Base-by-base conservation (phyloP, 2,329 filamentous ascomycete species). In the Verticillium albo-atrum region DNA sequence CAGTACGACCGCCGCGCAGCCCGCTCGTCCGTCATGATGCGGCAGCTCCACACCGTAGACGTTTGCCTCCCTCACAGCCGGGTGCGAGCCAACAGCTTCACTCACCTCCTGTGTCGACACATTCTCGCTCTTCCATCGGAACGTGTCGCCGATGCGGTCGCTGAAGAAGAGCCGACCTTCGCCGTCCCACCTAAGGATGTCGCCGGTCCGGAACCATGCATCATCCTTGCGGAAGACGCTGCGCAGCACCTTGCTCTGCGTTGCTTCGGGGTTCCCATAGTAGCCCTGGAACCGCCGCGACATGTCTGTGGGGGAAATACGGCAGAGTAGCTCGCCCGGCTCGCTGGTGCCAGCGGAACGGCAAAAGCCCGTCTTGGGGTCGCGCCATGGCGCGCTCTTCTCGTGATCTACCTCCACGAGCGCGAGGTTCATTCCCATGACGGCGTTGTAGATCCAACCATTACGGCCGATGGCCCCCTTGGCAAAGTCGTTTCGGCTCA, bases 1-100 rank as follows among this genome's bases (percentile, higher is more conserved):
- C 7, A 91, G 76, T 17, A 82, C 75, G 1, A 96, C 74, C 6
- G 90, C 89, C 0, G 88, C 92, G 67, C 92, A 96, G 2, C 92
- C 92, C 0, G 91, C 91, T 27, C 91, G 82, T 20, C 92, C 92
- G 68, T 96, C 92, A 68, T 96, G 91, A 64, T 90, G 81, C 0
- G 92, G 92, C 7, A 96, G 74, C 50, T 85, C 73, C 2, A 96
- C 90, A 37, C 92, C 92, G 68, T 96, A 96, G 28, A 96, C 92
- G 66, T 96, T 96, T 32, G 90, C 89, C 75, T 96, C 92, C 32
- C 82, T 77, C 15, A 96, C 80, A 1, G 79, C 77, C 0, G 86
- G 78, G 68, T 92, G 89, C 1, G 79, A 74, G 15, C 90, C 88
- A 0, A 97, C 74, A 0, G 85, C 85, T 68, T 92, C 85, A n/a